These are phyloP conservation scores for Choanephora cucurbitarum DNA, from an alignment of 371 early-diverging fungal species.

Conservation along the genomic window DNA sequence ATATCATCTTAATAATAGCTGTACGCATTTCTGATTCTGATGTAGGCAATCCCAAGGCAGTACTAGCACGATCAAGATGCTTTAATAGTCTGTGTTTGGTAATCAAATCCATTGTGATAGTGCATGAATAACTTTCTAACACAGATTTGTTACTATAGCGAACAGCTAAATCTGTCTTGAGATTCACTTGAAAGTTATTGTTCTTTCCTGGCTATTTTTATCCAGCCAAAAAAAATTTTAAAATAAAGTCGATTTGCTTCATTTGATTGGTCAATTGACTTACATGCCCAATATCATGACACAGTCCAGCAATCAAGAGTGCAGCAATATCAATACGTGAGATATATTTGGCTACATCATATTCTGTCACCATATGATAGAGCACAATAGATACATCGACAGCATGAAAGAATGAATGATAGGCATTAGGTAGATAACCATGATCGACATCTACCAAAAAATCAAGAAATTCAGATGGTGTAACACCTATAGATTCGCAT, in stretches of 20 bases:
- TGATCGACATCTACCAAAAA: slow-evolving; percentile 82
- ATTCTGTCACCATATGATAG: slow-evolving; percentile 69
- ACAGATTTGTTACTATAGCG: slow-evolving; percentile 77
- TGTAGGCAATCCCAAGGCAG: slow-evolving; percentile 36
- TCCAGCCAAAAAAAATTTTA: background rate
- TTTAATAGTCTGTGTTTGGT: slow-evolving; percentile 69
- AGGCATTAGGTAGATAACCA: slow-evolving; percentile 79
- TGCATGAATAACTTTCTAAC: slow-evolving; percentile 84
- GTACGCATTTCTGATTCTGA: slow-evolving; percentile 54
- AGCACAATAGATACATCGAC: slow-evolving; percentile 84
- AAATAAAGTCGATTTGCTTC: too few relatives aligned
- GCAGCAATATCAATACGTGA: slow-evolving; percentile 72
- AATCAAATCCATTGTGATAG: slow-evolving; percentile 69
- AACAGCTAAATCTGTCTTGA: slow-evolving; percentile 72
- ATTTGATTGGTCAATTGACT: slow-evolving; percentile 31
- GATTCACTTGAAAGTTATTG: slow-evolving; percentile 87
- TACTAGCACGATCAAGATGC: slow-evolving; percentile 28
- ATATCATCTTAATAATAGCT: slow-evolving; percentile 65
- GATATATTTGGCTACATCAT: slow-evolving; percentile 63
- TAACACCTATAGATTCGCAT: slow-evolving; percentile 56
- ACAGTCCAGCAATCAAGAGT: slow-evolving; percentile 81
- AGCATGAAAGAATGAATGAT: slow-evolving; percentile 90
- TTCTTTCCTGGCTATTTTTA: slow-evolving; percentile 78
- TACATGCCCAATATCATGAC: slow-evolving; percentile 92
- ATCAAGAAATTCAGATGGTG: slow-evolving; percentile 72